Base-by-base conservation (phyloP, 495 filamentous ascomycete genomes). In the Neurospora sublineolata region DNA sequence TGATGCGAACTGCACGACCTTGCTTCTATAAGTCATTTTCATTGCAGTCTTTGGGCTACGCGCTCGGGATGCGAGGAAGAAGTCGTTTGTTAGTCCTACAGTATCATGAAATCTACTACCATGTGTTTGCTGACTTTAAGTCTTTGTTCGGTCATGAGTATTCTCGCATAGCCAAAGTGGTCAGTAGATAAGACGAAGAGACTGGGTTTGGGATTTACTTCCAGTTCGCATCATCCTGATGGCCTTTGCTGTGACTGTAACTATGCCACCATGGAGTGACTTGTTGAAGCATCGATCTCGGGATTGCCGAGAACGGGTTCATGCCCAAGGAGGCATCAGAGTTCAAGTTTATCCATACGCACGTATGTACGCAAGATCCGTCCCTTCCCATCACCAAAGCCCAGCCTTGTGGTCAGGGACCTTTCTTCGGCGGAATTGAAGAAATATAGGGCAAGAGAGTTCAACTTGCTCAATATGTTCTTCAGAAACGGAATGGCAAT, bases 391-490 rank as follows among this genome's bases (percentile, higher is more conserved):
- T 72, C 68, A 12, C 38, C 3, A 40, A 58, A 16, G 4, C 38
- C 38, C 12, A 14, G 38, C 0, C 38, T 39, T 72, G 74, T 16
- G 74, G 75, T n/a, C 40, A 87, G 77, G 0, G 84, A 87, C 71
- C 88, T 87, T 72, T 68, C 87, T 3, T 88, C 85, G 86, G 76
- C 84, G 2, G 78, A 88, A 76, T 76, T 88, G 37, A 77, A 69
- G 8, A 60, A 27, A 37, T 42, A 52, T 23, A n/a, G 37, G 37
- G 37, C 42, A 8, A 39, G 74, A 16, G 72, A 76, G 67, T 7
- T 27, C 36, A 68, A 71, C 5, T 73, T 85, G 3, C 80, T 82
- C 70, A 69, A 79, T 46, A 68, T 30, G 4, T 70, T 85, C 68
- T 67, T 84, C 71, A 72, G 78, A 38, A 80, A 84, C 33, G 84